A percentile compares a stretch with the other conserved stretches of the same genome.
phyloP scores from a whole-genome alignment of 345 rosid genomes.

The Raphanus raphanistrum region DNA sequence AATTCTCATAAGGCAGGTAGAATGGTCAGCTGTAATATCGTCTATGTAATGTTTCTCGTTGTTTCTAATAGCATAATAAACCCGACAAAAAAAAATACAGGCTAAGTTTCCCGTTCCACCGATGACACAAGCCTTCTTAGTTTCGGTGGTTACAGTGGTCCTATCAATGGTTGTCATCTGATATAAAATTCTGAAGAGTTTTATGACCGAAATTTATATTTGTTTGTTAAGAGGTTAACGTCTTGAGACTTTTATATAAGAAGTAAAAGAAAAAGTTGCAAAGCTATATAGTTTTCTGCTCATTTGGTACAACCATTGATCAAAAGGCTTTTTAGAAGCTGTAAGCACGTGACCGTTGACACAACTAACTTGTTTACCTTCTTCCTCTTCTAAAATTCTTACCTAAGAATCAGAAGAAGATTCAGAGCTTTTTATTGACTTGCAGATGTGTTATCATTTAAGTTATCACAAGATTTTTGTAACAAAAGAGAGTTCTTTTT shows the following conservation, averaged over 20 bases:
- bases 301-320: slow-evolving; percentile 36
- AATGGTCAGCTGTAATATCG: no score
- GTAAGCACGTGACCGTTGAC: slow-evolving; percentile 16
- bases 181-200: background rate
- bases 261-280: background rate
- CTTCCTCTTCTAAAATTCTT: no score
- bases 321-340: slow-evolving; percentile 26
- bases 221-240: slow-evolving; percentile 14
- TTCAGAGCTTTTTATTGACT: no score
- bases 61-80: no score
- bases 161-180: slow-evolving; percentile 37
- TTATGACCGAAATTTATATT: background rate
- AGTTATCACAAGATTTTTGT: no score
- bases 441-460: no score
- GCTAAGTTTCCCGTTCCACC: slow-evolving; percentile 84
- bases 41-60: no score
- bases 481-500: no score
- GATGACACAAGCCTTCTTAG: slow-evolving; percentile 68
- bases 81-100: no score
- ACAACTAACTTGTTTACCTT: slow-evolving; percentile 22
- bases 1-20: no score
- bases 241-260: slow-evolving; percentile 16
- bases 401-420: no score
- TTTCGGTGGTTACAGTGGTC: slow-evolving; percentile 14
- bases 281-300: slow-evolving; percentile 3